Evolutionary conservation across 768 basidiomycete species (phyloP).

Genomic region (Sistotremastrum niveocremeum): DNA sequence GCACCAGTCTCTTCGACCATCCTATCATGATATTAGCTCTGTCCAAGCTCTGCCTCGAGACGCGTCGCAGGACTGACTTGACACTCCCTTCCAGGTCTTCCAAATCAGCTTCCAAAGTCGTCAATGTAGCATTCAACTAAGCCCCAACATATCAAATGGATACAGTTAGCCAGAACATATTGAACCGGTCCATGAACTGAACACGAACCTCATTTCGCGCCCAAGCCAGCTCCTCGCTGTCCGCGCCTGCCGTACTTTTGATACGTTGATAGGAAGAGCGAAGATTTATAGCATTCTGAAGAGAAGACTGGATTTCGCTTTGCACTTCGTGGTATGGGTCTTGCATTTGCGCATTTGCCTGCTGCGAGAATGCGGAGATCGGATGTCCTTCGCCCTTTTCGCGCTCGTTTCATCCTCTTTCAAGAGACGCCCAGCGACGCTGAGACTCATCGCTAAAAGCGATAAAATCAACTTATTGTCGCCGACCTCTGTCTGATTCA

Average conservation of each 20-base stretch:
- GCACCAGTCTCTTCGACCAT: conserved; percentile 82
- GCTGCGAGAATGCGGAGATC: too few species aligned
- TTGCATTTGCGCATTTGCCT: too few species aligned
- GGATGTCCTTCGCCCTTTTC: too few species aligned
- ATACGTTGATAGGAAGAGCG: conserved; percentile 69
- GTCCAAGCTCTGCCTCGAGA: not conserved
- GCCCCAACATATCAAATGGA: conserved; percentile 6
- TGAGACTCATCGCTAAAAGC: too few species aligned
- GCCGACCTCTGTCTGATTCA: too few species aligned
- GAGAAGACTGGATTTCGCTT: conserved; percentile 64
- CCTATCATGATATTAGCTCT: conserved; percentile 22
- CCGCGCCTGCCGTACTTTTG: conserved; percentile 55
- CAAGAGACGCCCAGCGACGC: too few species aligned
- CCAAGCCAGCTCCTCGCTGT: conserved; percentile 71
- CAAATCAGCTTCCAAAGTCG: conserved; percentile 70
- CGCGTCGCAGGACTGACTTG: conserved; percentile 23
- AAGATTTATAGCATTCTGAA: conserved; percentile 58
- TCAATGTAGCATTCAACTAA: conserved; percentile 66
- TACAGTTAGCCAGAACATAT: not conserved
- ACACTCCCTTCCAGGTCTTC: conserved; percentile 94
- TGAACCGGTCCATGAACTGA: conserved; percentile 1
- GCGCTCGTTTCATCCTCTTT: too few species aligned
- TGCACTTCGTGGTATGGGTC: conserved; percentile 86
- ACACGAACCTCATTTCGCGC: conserved; percentile 58
- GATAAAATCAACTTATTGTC: too few species aligned